Percentiles rank a stretch among this genome's conserved stretches.
Conservation (phyloP, 441 rosid species). For the Sinapis alba region DNA sequence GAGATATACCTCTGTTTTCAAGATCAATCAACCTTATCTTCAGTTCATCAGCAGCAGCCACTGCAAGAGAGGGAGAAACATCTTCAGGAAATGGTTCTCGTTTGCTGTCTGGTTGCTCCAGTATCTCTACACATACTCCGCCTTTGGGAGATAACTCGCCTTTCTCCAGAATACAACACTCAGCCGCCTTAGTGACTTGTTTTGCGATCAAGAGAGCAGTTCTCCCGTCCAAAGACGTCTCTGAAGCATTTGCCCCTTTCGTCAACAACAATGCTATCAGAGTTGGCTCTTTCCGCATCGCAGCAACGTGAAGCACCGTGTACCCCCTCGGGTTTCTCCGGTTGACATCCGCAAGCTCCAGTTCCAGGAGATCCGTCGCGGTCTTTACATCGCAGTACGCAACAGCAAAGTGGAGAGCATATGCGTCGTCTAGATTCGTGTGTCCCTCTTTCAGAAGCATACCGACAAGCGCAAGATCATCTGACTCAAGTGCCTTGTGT, state of each 20-base stretch:
- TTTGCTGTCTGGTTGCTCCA: conserved; percentile 62
- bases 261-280: conserved; percentile 64
- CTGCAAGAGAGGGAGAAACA: conserved; percentile 59
- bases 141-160: conserved; percentile 61
- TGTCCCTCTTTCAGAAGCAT: conserved; percentile 67
- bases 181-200: conserved; percentile 59
- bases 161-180: conserved; percentile 48
- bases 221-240: conserved; percentile 66
- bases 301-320: conserved; percentile 80
- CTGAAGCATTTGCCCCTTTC: conserved; percentile 72
- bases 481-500: conserved; percentile 76
- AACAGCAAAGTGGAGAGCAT: conserved; percentile 86
- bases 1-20: conserved; percentile 77
- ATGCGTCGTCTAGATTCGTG: conserved; percentile 63
- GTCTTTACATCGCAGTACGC: conserved; percentile 76
- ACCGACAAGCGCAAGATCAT: conserved; percentile 74
- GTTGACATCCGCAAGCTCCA: conserved; percentile 78
- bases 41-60: conserved; percentile 67
- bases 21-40: conserved; percentile 63
- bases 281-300: conserved; percentile 73
- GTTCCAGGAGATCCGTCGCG: conserved; percentile 62
- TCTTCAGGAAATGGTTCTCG: conserved; percentile 61
- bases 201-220: conserved; percentile 69
- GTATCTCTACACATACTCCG: conserved; percentile 68
- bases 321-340: conserved; percentile 61